Conservation (phyloP, 306 rosid genomes). For the Gynostemma pentaphyllum region DNA sequence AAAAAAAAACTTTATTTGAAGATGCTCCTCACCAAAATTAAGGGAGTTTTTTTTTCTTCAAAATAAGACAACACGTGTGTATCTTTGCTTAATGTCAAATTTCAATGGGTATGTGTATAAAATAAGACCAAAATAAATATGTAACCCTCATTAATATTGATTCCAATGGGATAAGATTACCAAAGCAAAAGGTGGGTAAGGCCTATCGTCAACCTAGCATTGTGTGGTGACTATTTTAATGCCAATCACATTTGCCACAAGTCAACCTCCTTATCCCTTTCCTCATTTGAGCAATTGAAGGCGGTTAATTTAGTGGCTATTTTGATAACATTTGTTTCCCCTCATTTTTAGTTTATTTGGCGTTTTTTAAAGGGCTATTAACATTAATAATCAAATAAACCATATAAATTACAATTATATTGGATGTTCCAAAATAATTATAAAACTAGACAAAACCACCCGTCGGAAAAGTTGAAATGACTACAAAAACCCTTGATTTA, state of each 20-base stretch:
- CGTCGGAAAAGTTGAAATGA: too few relatives aligned
- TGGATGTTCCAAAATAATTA: too few relatives aligned
- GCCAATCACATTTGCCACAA: slow-evolving; percentile 8
- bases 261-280: slow-evolving; percentile 40
- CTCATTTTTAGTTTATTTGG: too few relatives aligned
- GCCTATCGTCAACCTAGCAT: slow-evolving; percentile 9
- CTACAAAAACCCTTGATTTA: too few relatives aligned
- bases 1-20: neutral
- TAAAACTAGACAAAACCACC: too few relatives aligned
- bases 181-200: slow-evolving; percentile 4
- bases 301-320: too few relatives aligned
- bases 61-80: neutral
- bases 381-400: too few relatives aligned
- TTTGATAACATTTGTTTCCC: too few relatives aligned
- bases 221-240: slow-evolving; percentile 22
- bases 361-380: too few relatives aligned
- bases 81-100: neutral
- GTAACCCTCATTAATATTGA: neutral
- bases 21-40: neutral
- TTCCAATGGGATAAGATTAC: slow-evolving; percentile 14
- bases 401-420: too few relatives aligned
- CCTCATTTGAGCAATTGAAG: too few relatives aligned
- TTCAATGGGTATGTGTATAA: neutral
- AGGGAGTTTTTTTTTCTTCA: neutral
- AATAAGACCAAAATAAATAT: neutral